These are phyloP conservation scores for Huntiella bhutanensis DNA, from an alignment of 2,329 filamentous ascomycete species.

Conservation along the genomic window DNA sequence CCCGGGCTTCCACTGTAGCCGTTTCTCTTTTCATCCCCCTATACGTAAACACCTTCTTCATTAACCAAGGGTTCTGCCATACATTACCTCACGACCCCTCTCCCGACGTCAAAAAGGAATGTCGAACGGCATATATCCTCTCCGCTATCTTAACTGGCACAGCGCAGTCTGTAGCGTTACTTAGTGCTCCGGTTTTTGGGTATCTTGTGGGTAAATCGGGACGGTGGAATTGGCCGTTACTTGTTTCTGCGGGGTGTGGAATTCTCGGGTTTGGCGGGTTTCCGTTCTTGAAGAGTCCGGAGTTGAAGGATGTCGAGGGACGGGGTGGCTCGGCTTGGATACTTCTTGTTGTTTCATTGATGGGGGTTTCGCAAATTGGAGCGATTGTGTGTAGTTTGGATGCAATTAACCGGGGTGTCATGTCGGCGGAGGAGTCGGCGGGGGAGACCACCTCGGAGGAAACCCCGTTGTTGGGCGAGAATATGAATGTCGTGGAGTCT, in stretches of 20 bases:
- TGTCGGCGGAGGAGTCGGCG: slow-evolving; percentile 21
- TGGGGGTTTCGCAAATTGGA: slow-evolving; percentile 88
- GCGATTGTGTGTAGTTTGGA: slow-evolving; percentile 93
- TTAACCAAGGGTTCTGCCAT: slow-evolving; percentile 59
- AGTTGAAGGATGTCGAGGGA: slow-evolving; percentile 44
- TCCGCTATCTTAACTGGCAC: slow-evolving; percentile 75
- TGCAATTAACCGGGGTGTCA: slow-evolving; percentile 62
- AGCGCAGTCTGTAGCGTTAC: slow-evolving; percentile 67
- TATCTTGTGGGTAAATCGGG: slow-evolving; percentile 55
- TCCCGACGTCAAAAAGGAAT: slow-evolving; percentile 66
- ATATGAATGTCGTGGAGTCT: slow-evolving; percentile 17
- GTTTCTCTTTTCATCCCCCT: slow-evolving; percentile 91
- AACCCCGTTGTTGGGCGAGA: slow-evolving; percentile 12
- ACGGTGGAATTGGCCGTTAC: slow-evolving; percentile 52
- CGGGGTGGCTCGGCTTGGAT: slow-evolving; percentile 49
- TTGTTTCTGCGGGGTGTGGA: slow-evolving; percentile 53
- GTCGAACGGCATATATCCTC: slow-evolving; percentile 69
- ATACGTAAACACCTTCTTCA: slow-evolving; percentile 81
- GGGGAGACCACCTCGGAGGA: not conserved
- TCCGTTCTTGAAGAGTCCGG: slow-evolving; percentile 57
- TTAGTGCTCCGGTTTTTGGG: slow-evolving; percentile 75
- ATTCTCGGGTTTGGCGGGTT: slow-evolving; percentile 62
- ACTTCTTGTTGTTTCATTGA: slow-evolving; percentile 57
- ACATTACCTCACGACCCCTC: slow-evolving; percentile 43
- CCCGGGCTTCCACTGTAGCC: slow-evolving; percentile 80